Percentiles rank a stretch among this genome's conserved stretches.
Conservation (phyloP, 192 early-diverging fungal genomes). For the Coemansia sp. region DNA sequence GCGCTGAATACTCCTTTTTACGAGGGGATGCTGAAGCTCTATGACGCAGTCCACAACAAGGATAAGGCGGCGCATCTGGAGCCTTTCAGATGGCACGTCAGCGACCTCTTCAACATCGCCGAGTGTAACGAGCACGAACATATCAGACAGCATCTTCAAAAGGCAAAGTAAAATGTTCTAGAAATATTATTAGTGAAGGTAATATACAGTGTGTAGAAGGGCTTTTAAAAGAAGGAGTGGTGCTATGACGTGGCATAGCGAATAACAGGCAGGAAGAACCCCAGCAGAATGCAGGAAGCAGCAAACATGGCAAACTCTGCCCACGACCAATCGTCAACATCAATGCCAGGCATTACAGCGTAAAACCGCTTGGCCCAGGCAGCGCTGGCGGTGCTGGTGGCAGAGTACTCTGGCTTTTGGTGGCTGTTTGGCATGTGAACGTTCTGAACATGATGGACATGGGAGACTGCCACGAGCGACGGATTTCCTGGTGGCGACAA, state of each 20-base stretch:
- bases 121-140: not conserved
- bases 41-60: not conserved
- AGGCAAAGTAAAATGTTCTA: not conserved
- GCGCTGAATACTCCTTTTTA: conserved; percentile 20
- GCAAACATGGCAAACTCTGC: conserved; percentile 49
- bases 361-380: conserved; percentile 36
- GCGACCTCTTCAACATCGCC: conserved; percentile 17
- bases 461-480: conserved; percentile 32
- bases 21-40: not conserved
- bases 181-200: not conserved
- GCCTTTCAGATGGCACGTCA: conserved; percentile 19
- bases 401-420: conserved; percentile 11
- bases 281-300: conserved; percentile 31
- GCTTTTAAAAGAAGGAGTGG: not conserved
- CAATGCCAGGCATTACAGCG: conserved; percentile 35
- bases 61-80: conserved; percentile 6
- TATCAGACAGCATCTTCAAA: not conserved
- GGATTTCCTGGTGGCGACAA: conserved; percentile 9
- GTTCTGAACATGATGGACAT: conserved; percentile 15
- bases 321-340: conserved; percentile 51
- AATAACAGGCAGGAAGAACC: conserved; percentile 35
- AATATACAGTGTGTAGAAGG: conserved; percentile 1
- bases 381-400: not conserved
- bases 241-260: conserved; percentile 18
- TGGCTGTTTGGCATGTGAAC: not conserved